phyloP scores from a whole-genome alignment of 441 rosid genomes.

The Biscutella laevigata region DNA sequence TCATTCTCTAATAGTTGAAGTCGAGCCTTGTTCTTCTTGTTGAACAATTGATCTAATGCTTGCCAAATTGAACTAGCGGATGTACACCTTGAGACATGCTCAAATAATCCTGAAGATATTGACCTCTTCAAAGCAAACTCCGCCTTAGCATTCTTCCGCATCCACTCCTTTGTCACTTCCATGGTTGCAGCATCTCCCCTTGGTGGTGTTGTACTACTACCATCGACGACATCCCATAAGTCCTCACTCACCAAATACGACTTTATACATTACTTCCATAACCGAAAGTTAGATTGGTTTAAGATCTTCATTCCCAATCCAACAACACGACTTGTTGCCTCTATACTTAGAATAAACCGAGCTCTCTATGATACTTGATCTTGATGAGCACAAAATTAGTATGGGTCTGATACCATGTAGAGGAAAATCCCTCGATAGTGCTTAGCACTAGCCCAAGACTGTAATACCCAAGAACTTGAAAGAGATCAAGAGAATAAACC shows the following conservation, averaged over 20 bases:
- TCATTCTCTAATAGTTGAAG: background rate
- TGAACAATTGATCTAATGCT: background rate
- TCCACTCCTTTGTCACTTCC: background rate
- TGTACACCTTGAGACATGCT: slow-evolving; percentile 4
- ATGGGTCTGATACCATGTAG: background rate
- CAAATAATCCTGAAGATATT: background rate
- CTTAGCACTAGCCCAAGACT: background rate
- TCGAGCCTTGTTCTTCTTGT: background rate
- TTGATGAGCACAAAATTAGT: background rate
- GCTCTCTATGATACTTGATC: background rate
- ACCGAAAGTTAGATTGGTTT: background rate
- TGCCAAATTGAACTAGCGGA: background rate
- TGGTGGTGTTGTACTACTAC: background rate
- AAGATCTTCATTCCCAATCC: background rate
- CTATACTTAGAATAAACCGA: background rate
- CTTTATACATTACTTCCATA: background rate
- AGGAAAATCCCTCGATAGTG: background rate
- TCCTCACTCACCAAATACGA: background rate
- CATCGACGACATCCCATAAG: background rate
- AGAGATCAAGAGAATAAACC: background rate
- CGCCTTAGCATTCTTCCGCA: background rate
- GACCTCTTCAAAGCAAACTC: slow-evolving; percentile 1
- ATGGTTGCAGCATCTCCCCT: background rate
- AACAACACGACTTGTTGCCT: background rate
- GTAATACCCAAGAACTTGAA: background rate